Evolutionary conservation across 2,329 filamentous ascomycete genomes (phyloP), one percentile per base, ranked within the genome.

Genomic region (Diplodia sapinea): DNA sequence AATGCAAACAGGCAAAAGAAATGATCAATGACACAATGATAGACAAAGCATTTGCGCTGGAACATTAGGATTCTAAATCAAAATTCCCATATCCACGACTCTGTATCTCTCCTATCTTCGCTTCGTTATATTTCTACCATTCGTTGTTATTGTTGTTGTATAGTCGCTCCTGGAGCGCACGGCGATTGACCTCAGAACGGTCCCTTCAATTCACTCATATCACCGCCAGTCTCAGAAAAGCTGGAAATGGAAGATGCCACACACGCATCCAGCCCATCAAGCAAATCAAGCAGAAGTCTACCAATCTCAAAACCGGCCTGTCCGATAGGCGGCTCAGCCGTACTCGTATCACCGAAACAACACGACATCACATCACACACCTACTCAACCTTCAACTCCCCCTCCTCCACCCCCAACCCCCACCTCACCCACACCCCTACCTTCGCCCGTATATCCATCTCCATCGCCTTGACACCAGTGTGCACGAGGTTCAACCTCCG

Each of bases 361-460:
- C 26, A 3, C 26, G 26, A 26, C 26, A 26, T 26, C 26, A 26
- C 26, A 26, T 26, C 26, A 3, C 15, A 17, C 40, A 17, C 6
- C 43, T 20, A 20, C 43, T 47, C 43, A 3, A 47, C 43, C 43
- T 47, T n/a, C 50, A 52, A 52, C 26, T 31, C 31, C 17, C 17
- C n/a, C 56, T 12, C 57, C 23, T 17, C 5, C 6, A 62, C 23
- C 2, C 15, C 50, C 23, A 68, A 23, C 20, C n/a, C 38, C 65
- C 65, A 68, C 31, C 65, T 36, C 15, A 26, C 65, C 29, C 63
- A 68, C 51, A 57, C 23, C 2, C 65, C 68, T 29, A 69, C 12
- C 50, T 40, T 40, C 12, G 57, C 57, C 38, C 47, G 33, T 65
- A 64, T 68, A 9, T 69, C 68, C 31, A 36, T 51, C 17, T 52